Conservation (phyloP, 371 early-diverging fungal species). For the Conidiobolus incongruus region DNA sequence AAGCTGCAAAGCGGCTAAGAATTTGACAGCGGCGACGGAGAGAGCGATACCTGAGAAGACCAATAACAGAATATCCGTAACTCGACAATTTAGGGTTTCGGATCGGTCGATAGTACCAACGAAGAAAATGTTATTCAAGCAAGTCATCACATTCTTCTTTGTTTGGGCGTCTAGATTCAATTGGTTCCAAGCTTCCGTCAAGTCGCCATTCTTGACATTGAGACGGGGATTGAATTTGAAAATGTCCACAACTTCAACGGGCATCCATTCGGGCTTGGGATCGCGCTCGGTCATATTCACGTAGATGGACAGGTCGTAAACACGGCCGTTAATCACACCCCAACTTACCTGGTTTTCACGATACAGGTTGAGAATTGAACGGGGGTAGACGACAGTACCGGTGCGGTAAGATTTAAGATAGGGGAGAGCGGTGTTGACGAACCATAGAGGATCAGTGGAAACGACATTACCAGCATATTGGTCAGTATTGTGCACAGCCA, state of each 20-base stretch:
- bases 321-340: constrained; percentile 36
- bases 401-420: constrained; percentile 6
- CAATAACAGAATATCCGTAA: constrained; percentile 71
- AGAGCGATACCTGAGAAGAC: too few relatives aligned
- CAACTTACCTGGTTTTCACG: constrained; percentile 22
- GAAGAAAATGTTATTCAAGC: constrained; percentile 68
- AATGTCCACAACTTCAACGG: constrained; percentile 24
- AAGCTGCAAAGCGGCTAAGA: too few relatives aligned
- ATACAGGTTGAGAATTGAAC: constrained; percentile 30
- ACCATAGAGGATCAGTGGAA: constrained; percentile 24
- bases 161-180: constrained; percentile 32
- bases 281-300: constrained; percentile 15
- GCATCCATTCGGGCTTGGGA: constrained; percentile 21
- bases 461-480: constrained; percentile 11
- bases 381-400: constrained; percentile 11
- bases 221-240: too few relatives aligned
- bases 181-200: constrained; percentile 3
- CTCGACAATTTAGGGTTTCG: constrained; percentile 39
- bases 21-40: too few relatives aligned
- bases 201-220: constrained; percentile 29
- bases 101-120: constrained; percentile 75
- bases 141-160: constrained; percentile 22
- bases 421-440: neutral
- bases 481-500: too few relatives aligned
- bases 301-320: constrained; percentile 58